Base-by-base conservation (phyloP, 2,329 filamentous ascomycete genomes). In the Penicillium psychrosexuale region DNA sequence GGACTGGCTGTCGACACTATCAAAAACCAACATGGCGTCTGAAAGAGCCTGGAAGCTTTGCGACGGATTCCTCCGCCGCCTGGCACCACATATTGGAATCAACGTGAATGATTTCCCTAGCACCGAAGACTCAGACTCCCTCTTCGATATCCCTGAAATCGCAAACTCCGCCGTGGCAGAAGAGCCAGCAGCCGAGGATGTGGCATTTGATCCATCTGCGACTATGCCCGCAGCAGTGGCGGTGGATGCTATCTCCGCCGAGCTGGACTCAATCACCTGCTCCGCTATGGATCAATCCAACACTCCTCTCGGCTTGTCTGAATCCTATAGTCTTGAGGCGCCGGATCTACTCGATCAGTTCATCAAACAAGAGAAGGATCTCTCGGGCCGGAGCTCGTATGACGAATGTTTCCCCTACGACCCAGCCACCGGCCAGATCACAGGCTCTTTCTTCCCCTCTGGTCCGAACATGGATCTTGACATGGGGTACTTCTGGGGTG, bases 361-460 rank as follows among this genome's bases (percentile, higher is more conserved):
- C 28, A 64, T 70, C 38, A 50, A 54, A 22, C 60, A 62, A 1
- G 70, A 72, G 19, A 70, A 67, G 30, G 57, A 60, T 12, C 17
- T 61, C 7, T 53, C 65, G 8, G 59, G 48, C 7, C 53, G 55
- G n/a, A 66, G 62, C 49, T 49, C 54, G 1, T 70, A 63, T 39
- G 71, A 72, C 13, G 66, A 66, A 22, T 66, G 64, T 38, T 61
- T 72, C 28, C 71, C 71, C 1, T 73, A 69, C 31, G 71, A 74
- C 49, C 66, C 71, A 19, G 60, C 55, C 40, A 72, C 69, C 1
- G 71, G 71, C 19, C 70, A 73, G 44, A 67, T 74, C 0, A 72
- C 69, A 0, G 69, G 69, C n/a, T 72, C 70, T 5, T 72, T 74
- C 50, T 74, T 74, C 56, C 70, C 70, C n/a, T 46, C 59, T 7